Evolutionary conservation across 2,329 filamentous ascomycete species (phyloP).

Genomic region (Nemania sp.): DNA sequence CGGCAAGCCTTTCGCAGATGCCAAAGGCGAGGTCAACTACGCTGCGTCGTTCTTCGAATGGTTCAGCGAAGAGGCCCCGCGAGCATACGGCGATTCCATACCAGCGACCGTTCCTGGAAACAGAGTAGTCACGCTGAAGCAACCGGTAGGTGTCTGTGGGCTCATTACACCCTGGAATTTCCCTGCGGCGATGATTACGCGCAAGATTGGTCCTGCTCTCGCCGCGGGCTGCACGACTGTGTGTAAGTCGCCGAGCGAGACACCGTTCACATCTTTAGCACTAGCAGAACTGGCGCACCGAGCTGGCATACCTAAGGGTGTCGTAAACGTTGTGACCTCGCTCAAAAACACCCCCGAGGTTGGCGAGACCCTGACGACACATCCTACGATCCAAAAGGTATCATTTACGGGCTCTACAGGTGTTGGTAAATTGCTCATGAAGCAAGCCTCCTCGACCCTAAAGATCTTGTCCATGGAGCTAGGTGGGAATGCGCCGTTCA

Average conservation of each 20-base stretch:
- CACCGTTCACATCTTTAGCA: constrained; percentile 86
- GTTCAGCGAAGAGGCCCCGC: constrained; percentile 79
- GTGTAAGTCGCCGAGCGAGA: constrained; percentile 88
- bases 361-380: constrained; percentile 75
- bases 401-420: constrained; percentile 86
- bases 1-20: constrained; percentile 79
- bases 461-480: constrained; percentile 88
- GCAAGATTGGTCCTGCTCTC: constrained; percentile 73
- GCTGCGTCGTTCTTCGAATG: constrained; percentile 78
- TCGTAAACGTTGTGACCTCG: constrained; percentile 86
- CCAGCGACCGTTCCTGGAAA: constrained; percentile 71
- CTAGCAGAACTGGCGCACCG: constrained; percentile 83
- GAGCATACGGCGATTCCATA: constrained; percentile 75
- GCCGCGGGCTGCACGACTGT: constrained; percentile 97
- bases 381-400: constrained; percentile 79
- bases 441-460: constrained; percentile 79
- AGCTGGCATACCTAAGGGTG: constrained; percentile 86
- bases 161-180: constrained; percentile 92
- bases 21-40: constrained; percentile 71
- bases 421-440: constrained; percentile 79
- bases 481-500: constrained; percentile 93
- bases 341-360: constrained; percentile 78
- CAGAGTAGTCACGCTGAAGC: constrained; percentile 76
- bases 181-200: constrained; percentile 74
- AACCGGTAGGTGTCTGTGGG: constrained; percentile 82